phyloP scores from a whole-genome alignment of 1,284 basidiomycete species.

The Fomitopsis palustris region DNA sequence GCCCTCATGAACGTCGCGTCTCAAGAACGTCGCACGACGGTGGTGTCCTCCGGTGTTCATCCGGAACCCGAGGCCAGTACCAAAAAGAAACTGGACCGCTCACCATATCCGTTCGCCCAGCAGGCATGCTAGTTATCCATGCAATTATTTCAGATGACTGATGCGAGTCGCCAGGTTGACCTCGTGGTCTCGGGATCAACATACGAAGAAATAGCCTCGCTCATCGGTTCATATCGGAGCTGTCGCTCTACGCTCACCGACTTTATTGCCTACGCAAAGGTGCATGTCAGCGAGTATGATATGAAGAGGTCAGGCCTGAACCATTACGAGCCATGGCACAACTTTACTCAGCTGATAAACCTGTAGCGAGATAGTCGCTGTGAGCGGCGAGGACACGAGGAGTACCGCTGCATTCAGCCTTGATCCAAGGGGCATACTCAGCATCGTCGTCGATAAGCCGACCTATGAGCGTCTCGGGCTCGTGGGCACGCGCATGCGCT shows the following conservation, averaged over 20 bases:
- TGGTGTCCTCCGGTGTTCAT: background rate
- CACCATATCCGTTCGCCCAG: background rate
- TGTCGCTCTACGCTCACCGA: slow-evolving; percentile 39
- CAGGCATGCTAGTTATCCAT: background rate
- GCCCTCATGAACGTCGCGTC: background rate
- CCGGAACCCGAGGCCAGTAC: background rate
- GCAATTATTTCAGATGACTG: too few species aligned
- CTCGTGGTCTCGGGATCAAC: slow-evolving; percentile 43
- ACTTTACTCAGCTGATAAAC: background rate
- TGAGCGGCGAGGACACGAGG: slow-evolving; percentile 27
- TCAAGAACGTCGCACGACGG: background rate
- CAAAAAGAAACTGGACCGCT: background rate
- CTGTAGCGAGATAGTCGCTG: slow-evolving; percentile 18
- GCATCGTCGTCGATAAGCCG: slow-evolving; percentile 47
- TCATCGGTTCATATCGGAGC: slow-evolving; percentile 40
- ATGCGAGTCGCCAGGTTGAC: slow-evolving; percentile 42
- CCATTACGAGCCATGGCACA: too few species aligned
- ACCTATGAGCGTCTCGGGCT: slow-evolving; percentile 59
- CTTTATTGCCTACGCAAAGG: slow-evolving; percentile 33
- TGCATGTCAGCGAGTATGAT: slow-evolving; percentile 19
- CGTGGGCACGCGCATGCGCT: slow-evolving; percentile 45
- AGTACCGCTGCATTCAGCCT: slow-evolving; percentile 61
- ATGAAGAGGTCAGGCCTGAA: slow-evolving; percentile 16
- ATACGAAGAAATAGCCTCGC: slow-evolving; percentile 35
- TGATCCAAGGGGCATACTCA: slow-evolving; percentile 53